Evolutionary conservation across 2,329 filamentous ascomycete species (phyloP), one percentile per base, ranked within the genome.

Genomic region (Cercospora canescens): DNA sequence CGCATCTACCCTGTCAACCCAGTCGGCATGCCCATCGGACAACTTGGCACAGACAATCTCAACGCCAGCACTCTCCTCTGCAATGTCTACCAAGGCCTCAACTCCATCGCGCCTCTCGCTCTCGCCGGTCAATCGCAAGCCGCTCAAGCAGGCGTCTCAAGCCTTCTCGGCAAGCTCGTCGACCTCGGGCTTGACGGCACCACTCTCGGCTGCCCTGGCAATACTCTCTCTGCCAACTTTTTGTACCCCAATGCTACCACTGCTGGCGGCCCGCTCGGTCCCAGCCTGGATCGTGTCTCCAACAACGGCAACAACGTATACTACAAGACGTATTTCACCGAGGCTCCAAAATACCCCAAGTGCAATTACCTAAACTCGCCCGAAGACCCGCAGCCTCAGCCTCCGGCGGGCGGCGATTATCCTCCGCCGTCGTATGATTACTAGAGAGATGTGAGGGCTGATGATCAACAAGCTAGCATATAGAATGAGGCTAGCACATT

Each of bases 221-320:
- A 63, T 48, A 67, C 70, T 6, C 21, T 78, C 28, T 73, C 69
- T 12, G 70, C 72, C 21, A 75, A 78, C 67, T 70, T 71, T 54
- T 62, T 78, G 18, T 79, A 73, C 64, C 75, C 76, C 1, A 72
- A 77, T 56, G 62, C 68, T 2, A 72, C 60, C 11, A 64, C 68
- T 12, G 63, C 70, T 1, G 77, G 77, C 59, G 77, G 77, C 0
- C 77, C 77, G 21, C 55, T 72, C 7, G 73, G 70, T 12, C 69
- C 71, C 26, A 74, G 75, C 24, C 70, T 71, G 16, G 67, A 62
- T 24, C 70, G 70, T 24, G 67, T 69, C 21, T 50, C 67, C 12
- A 76, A 76, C 39, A 73, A 73, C 28, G 76, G 77, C 6, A 74
- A 78, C 65, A 78, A 79, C 59, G 75, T 77, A 1, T 79, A 78